These are phyloP conservation scores for Camellia sinensis DNA, from an alignment of 148 eudicot species.

Conservation along the genomic window DNA sequence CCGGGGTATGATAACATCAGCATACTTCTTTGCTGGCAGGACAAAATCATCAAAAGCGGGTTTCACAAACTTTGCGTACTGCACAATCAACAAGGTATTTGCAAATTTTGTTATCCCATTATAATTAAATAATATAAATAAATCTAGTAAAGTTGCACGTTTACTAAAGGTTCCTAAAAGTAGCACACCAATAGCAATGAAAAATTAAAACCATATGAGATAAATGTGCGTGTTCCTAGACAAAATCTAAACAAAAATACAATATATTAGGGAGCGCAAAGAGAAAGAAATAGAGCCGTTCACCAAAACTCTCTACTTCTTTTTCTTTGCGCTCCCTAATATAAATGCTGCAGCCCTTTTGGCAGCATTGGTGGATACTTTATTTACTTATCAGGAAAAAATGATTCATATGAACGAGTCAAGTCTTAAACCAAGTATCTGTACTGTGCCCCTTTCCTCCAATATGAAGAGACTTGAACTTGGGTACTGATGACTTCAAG, in stretches of 20 bases:
- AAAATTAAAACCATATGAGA: background rate
- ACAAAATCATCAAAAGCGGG: constrained; percentile 98
- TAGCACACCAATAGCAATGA: background rate
- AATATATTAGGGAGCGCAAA: no score
- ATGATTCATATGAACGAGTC: no score
- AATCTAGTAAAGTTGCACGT: background rate
- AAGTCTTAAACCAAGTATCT: no score
- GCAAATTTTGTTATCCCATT: background rate
- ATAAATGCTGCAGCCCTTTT: no score
- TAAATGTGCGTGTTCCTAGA: background rate
- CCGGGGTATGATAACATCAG: constrained; percentile 94
- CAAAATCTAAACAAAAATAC: background rate
- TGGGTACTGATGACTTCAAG: no score
- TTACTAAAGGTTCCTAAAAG: background rate
- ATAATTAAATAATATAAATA: background rate
- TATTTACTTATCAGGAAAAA: no score
- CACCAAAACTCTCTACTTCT: no score
- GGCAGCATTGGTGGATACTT: no score
- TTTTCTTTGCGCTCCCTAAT: no score
- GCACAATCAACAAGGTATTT: constrained; percentile 26
- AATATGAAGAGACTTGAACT: no score
- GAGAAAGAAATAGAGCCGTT: no score
- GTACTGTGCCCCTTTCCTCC: no score
- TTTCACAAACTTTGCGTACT: constrained; percentile 98
- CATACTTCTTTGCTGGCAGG: constrained; percentile 92